These are phyloP conservation scores for Pulveroboletus frians DNA, from an alignment of 768 basidiomycete species.

Conservation along the genomic window DNA sequence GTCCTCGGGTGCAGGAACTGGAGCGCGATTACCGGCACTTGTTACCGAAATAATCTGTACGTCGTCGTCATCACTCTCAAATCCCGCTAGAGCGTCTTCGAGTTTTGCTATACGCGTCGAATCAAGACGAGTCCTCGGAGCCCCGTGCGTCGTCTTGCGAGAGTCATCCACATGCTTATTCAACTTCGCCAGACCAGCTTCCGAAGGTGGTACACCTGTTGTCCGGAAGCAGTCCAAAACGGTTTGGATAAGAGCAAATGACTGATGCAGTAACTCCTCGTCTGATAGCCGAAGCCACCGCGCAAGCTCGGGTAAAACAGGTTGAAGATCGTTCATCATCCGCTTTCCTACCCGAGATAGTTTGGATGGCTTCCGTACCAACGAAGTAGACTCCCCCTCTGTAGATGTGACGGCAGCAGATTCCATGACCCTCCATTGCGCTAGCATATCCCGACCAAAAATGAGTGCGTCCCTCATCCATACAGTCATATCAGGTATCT, in stretches of 20 bases:
- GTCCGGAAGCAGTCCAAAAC: conserved; percentile 74
- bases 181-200: conserved; percentile 58
- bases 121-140: conserved; percentile 48
- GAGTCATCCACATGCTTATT: conserved; percentile 58
- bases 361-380: conserved; percentile 35
- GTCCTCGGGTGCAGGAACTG: conserved; percentile 8
- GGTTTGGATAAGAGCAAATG: conserved; percentile 75
- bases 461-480: conserved; percentile 99
- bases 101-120: conserved; percentile 57
- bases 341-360: conserved; percentile 58
- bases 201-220: conserved; percentile 49
- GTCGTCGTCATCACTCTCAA: conserved; percentile 59
- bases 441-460: conserved; percentile 82
- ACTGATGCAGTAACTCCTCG: conserved; percentile 84
- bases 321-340: conserved; percentile 76
- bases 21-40: conserved; percentile 10
- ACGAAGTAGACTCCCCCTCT: conserved; percentile 17
- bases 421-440: conserved; percentile 77
- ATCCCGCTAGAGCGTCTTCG: conserved; percentile 59
- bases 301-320: conserved; percentile 71
- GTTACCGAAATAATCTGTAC: conserved; percentile 49
- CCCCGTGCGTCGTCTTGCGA: conserved; percentile 42
- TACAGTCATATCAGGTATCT: conserved; percentile 77
- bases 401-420: conserved; percentile 37
- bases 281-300: conserved; percentile 93